These are phyloP conservation scores for Lecanicillium sp. DNA, from an alignment of 2,329 filamentous ascomycete genomes.

Conservation along the genomic window DNA sequence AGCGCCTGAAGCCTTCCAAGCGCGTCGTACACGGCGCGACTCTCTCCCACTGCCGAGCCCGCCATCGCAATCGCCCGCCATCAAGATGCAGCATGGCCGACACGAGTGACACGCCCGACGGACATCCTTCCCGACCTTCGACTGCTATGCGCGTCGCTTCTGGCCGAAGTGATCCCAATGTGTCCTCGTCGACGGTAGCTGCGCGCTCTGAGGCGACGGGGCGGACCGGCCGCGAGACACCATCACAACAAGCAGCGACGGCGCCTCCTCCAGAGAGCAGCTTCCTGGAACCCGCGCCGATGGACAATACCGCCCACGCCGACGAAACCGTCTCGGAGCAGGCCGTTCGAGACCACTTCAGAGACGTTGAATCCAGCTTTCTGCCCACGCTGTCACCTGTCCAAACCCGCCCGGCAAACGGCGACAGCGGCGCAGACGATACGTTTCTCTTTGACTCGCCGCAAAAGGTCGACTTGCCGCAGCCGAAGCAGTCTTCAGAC, in stretches of 20 bases:
- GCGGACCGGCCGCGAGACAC: background rate
- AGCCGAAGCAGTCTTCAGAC: slow-evolving; percentile 9
- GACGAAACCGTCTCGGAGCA: slow-evolving; percentile 46
- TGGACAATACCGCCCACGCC: slow-evolving; percentile 23
- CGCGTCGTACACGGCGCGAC: too few species aligned
- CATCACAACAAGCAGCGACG: slow-evolving; percentile 14
- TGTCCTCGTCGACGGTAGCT: slow-evolving; percentile 14
- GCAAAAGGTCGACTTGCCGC: slow-evolving; percentile 22
- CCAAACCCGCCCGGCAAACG: slow-evolving; percentile 32
- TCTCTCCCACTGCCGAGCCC: too few species aligned
- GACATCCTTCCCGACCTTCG: slow-evolving; percentile 5
- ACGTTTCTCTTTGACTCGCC: slow-evolving; percentile 50
- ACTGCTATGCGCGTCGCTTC: slow-evolving; percentile 4
- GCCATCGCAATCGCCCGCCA: too few species aligned
- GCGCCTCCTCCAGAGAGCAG: slow-evolving; percentile 27
- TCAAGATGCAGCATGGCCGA: slow-evolving; percentile 10
- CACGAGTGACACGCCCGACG: slow-evolving; percentile 4
- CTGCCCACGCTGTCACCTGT: slow-evolving; percentile 51
- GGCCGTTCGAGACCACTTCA: slow-evolving; percentile 47
- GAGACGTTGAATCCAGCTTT: slow-evolving; percentile 61
- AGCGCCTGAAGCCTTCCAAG: too few species aligned
- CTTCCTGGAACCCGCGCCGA: slow-evolving; percentile 32
- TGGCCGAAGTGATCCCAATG: slow-evolving; percentile 1
- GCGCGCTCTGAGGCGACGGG: background rate
- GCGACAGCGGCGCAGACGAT: slow-evolving; percentile 39